A percentile compares a stretch with the other conserved stretches of the same genome.
phyloP scores from a whole-genome alignment of 441 rosid genomes.

The Pelargonium citronellum region DNA sequence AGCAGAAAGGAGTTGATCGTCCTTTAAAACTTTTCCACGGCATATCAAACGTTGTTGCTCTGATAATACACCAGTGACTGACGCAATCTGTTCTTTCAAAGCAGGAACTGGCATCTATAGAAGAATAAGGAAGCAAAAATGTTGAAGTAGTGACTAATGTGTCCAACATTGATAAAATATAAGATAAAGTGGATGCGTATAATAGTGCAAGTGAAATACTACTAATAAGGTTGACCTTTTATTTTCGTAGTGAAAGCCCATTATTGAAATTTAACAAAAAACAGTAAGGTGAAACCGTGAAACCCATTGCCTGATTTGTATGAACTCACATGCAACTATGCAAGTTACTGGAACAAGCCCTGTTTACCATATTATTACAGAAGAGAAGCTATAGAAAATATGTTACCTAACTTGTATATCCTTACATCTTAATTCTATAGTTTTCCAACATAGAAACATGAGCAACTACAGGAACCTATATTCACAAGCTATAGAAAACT shows the following conservation, averaged over 20 bases:
- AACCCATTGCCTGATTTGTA: not conserved
- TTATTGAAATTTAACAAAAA: no score
- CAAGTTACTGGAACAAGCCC: constrained; percentile 1
- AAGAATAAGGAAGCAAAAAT: constrained; percentile 9
- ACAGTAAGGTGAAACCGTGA: no score
- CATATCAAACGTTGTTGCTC: constrained; percentile 93
- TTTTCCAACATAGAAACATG: not conserved
- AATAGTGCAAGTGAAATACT: no score
- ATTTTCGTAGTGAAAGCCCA: no score
- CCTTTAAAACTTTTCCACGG: constrained; percentile 87
- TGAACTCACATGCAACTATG: not conserved
- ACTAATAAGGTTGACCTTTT: no score
- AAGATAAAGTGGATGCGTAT: no score
- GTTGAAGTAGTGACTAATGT: no score
- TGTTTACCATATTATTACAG: not conserved
- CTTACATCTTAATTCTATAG: not conserved
- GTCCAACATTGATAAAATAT: no score
- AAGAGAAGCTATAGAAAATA: not conserved
- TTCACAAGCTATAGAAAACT: not conserved
- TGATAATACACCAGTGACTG: constrained; percentile 80
- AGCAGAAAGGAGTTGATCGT: constrained; percentile 94
- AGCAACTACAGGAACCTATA: not conserved
- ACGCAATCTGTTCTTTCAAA: constrained; percentile 87
- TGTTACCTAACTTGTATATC: not conserved
- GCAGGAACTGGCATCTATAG: constrained; percentile 89